Conservation (phyloP, 768 basidiomycete species). For the Pholiota conissans region DNA sequence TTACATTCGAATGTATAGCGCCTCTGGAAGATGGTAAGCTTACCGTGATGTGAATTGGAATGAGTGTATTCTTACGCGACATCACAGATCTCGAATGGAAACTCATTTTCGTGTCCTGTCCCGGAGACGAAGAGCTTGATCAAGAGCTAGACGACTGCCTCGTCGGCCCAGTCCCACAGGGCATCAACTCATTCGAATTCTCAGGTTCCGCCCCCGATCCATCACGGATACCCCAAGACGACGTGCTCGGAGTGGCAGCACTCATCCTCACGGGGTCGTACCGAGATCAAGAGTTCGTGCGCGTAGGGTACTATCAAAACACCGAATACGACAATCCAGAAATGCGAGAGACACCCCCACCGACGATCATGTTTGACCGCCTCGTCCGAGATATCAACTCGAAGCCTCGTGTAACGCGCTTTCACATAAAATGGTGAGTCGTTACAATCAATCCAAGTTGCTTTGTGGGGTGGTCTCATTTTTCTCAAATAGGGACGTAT, state of each 20-base stretch:
- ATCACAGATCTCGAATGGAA: slow-evolving; percentile 92
- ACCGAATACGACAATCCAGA: slow-evolving; percentile 97
- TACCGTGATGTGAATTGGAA: background rate
- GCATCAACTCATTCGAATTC: slow-evolving; percentile 97
- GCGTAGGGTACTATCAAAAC: slow-evolving; percentile 99
- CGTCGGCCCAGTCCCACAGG: slow-evolving; percentile 96
- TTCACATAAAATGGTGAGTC: slow-evolving; percentile 83
- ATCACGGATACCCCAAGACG: slow-evolving; percentile 80
- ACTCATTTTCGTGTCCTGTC: slow-evolving; percentile 94
- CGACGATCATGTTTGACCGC: slow-evolving; percentile 71
- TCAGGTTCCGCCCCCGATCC: slow-evolving; percentile 85
- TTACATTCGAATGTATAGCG: slow-evolving; percentile 97
- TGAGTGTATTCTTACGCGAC: background rate
- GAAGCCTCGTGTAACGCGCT: slow-evolving; percentile 92
- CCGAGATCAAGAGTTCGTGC: slow-evolving; percentile 97
- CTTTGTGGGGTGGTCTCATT: background rate
- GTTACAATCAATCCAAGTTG: background rate
- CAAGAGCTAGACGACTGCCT: slow-evolving; percentile 98
- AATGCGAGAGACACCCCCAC: slow-evolving; percentile 74
- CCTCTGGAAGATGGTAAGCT: slow-evolving; percentile 78
- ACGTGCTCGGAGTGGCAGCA: slow-evolving; percentile 94
- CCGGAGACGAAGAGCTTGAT: slow-evolving; percentile 87
- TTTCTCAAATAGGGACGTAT: slow-evolving; percentile 55
- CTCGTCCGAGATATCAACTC: slow-evolving; percentile 86
- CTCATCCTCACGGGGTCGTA: slow-evolving; percentile 97